Evolutionary conservation across 331 rosid genomes (phyloP).

Genomic region (Pyrus hybrid): DNA sequence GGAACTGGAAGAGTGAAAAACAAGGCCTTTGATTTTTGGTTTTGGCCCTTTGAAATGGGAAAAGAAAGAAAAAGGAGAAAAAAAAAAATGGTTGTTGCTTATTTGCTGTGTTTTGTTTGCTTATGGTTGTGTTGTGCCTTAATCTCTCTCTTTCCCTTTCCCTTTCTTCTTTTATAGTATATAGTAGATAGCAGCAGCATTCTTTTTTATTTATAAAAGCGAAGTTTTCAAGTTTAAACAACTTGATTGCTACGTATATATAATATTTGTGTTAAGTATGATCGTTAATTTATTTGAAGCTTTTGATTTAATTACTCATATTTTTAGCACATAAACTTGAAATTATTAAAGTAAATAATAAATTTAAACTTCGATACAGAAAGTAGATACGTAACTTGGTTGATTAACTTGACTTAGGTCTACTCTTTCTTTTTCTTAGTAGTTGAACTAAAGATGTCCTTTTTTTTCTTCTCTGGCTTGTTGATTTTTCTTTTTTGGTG

Average conservation of each 20-base stretch:
- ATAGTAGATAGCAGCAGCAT: no score
- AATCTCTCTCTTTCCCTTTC: constrained; percentile 7
- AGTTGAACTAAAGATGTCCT: not conserved
- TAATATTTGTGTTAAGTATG: no score
- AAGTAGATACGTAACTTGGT: no score
- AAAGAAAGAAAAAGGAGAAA: not conserved
- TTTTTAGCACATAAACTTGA: no score
- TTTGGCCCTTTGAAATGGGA: not conserved
- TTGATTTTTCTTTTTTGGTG: not conserved
- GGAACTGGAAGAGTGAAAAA: constrained; percentile 39
- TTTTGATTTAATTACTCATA: no score
- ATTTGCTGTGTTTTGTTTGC: constrained; percentile 39
- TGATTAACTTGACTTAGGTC: no score
- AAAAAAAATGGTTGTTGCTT: constrained; percentile 14
- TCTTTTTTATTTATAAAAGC: no score
- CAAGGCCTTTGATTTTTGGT: constrained; percentile 34
- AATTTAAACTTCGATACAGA: no score
- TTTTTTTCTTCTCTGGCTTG: not conserved
- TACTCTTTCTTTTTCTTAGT: constrained; percentile 3
- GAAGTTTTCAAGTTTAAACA: no score
- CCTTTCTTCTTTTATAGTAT: not conserved
- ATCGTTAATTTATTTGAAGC: no score
- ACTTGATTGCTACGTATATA: no score
- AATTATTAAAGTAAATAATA: no score
- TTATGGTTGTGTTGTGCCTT: constrained; percentile 26